These are phyloP conservation scores for Plasmodium coatneyi DNA, from an alignment of 169 alveolate species.

Conservation along the genomic window DNA sequence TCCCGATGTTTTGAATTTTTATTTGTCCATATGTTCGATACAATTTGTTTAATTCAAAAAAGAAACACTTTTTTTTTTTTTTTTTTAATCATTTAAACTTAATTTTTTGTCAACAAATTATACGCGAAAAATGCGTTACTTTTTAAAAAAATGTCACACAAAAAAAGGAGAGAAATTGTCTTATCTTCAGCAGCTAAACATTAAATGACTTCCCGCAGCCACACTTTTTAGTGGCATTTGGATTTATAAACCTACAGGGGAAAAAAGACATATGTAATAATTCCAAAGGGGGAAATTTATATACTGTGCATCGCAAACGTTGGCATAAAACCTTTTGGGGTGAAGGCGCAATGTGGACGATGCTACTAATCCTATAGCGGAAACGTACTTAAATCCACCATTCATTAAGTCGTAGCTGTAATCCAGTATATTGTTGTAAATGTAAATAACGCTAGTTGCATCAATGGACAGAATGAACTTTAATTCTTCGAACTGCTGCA, in stretches of 20 bases:
- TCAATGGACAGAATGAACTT: constrained; percentile 63
- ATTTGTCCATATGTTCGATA: not conserved
- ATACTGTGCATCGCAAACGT: not conserved
- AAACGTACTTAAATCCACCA: constrained; percentile 75
- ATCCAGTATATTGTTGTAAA: constrained; percentile 62
- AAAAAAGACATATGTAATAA: not conserved
- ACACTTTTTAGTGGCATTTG: constrained; percentile 75
- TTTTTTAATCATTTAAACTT: not conserved
- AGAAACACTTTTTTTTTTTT: constrained; percentile 15
- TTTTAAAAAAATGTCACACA: constrained; percentile 6
- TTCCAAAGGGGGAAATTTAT: not conserved
- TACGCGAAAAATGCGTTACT: not conserved
- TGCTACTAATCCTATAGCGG: not conserved
- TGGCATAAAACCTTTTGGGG: not conserved
- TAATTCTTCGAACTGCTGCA: constrained; percentile 68
- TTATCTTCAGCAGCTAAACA: constrained; percentile 8
- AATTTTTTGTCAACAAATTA: constrained; percentile 25
- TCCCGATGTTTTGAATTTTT: not conserved
- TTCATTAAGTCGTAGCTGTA: constrained; percentile 61
- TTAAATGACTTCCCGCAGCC: constrained; percentile 76
- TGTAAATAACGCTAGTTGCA: constrained; percentile 67
- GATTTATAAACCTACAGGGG: constrained; percentile 67
- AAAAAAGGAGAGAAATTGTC: not conserved
- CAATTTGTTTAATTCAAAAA: constrained; percentile 1
- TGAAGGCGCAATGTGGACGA: not conserved